phyloP scores from a whole-genome alignment of 345 rosid species.

The Arabis alpina region DNA sequence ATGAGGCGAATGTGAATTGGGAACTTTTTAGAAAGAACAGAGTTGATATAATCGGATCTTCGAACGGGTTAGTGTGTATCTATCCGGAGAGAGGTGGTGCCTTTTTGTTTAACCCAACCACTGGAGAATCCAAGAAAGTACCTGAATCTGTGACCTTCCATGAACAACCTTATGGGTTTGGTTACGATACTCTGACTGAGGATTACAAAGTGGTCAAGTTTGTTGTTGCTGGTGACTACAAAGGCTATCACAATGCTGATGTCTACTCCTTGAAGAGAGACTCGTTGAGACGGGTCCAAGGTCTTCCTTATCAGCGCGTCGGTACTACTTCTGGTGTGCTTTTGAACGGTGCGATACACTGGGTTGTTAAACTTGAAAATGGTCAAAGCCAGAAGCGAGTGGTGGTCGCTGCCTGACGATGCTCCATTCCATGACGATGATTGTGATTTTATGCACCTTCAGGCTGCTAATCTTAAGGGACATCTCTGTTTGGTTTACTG shows the following conservation, averaged over 20 bases:
- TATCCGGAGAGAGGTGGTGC: background rate
- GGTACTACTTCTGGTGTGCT: slow-evolving; percentile 16
- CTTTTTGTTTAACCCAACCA: slow-evolving; percentile 44
- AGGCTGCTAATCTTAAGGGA: slow-evolving; percentile 25
- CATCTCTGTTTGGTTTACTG: slow-evolving; percentile 32
- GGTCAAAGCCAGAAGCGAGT: too few species aligned
- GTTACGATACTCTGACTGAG: slow-evolving; percentile 34
- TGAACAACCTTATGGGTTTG: slow-evolving; percentile 27
- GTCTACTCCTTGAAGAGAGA: slow-evolving; percentile 39
- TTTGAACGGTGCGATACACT: slow-evolving; percentile 35
- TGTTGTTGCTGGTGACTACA: background rate
- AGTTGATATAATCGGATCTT: slow-evolving; percentile 34
- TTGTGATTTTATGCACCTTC: background rate
- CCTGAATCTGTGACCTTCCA: background rate
- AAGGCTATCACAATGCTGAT: background rate
- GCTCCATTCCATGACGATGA: background rate
- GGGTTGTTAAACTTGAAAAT: slow-evolving; percentile 23
- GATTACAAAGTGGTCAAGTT: slow-evolving; percentile 40
- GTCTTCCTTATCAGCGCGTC: background rate
- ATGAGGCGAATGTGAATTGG: too few species aligned
- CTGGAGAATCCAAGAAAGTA: slow-evolving; percentile 40
- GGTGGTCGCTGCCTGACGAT: background rate
- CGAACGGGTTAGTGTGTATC: slow-evolving; percentile 45
- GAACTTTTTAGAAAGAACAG: too few species aligned
- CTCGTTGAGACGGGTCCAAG: slow-evolving; percentile 24